A percentile compares a stretch with the other conserved stretches of the same genome.
Evolutionary conservation across 73 alveolate genomes (phyloP).

Genomic region (Paramecium octaurelia): DNA sequence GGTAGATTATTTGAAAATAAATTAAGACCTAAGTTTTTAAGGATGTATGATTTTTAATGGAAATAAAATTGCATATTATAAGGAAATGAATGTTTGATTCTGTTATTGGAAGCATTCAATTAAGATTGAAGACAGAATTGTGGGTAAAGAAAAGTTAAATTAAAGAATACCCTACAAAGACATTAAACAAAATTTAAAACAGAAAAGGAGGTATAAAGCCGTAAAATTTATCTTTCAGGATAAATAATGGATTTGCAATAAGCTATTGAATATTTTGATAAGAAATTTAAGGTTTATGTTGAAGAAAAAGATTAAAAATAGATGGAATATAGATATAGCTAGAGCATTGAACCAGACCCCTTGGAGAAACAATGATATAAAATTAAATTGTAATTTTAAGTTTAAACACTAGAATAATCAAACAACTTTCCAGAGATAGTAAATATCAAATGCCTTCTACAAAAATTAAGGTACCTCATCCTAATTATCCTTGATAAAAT

Average conservation of each 20-base stretch:
- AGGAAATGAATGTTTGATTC: constrained; percentile 76
- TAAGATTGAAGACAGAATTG: constrained; percentile 91
- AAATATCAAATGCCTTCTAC: constrained; percentile 70
- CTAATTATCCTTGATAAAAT: constrained; percentile 69
- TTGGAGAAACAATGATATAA: constrained; percentile 71
- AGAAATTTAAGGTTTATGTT: constrained; percentile 71
- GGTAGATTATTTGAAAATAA: constrained; percentile 67
- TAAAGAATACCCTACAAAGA: constrained; percentile 52
- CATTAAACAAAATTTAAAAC: constrained; percentile 55
- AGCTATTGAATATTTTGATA: constrained; percentile 58
- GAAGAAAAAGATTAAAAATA: constrained; percentile 81
- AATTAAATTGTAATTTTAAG: no score
- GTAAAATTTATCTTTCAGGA: constrained; percentile 26
- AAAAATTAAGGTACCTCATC: constrained; percentile 67
- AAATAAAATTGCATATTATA: constrained; percentile 68
- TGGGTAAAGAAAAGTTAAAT: constrained; percentile 50
- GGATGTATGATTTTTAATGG: constrained; percentile 89
- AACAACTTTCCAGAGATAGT: constrained; percentile 73
- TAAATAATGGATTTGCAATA: background rate
- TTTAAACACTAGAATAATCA: constrained; percentile 79
- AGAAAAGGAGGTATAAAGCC: constrained; percentile 27
- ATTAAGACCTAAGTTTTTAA: constrained; percentile 83
- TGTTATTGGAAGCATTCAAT: constrained; percentile 91
- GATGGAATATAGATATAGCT: constrained; percentile 76
- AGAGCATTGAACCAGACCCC: constrained; percentile 75